phyloP scores from a whole-genome alignment of 1,284 basidiomycete species.

The Leccinum pallidistipes region DNA sequence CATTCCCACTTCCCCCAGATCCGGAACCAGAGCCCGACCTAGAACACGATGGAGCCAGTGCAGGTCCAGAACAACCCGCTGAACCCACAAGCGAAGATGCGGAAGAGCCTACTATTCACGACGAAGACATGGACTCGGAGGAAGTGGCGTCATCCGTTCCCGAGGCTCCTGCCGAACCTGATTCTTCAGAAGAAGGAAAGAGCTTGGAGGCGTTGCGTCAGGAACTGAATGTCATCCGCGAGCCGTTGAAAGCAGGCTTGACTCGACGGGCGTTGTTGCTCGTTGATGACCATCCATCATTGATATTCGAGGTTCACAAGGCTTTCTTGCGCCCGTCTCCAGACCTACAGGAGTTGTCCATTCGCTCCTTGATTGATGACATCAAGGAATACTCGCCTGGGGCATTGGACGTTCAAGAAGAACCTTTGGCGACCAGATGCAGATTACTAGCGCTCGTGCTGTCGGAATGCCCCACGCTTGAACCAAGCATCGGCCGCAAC shows the following conservation, averaged over 20 bases:
- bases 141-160: slow-evolving; percentile 21
- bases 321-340: slow-evolving; percentile 71
- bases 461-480: slow-evolving; percentile 66
- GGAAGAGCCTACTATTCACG: slow-evolving; percentile 26
- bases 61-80: slow-evolving; percentile 27
- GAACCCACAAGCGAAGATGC: slow-evolving; percentile 30
- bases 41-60: slow-evolving; percentile 37
- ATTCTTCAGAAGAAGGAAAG: slow-evolving; percentile 41
- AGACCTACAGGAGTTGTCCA: slow-evolving; percentile 59
- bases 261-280: slow-evolving; percentile 72
- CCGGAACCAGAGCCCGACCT: slow-evolving; percentile 34
- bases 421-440: slow-evolving; percentile 78
- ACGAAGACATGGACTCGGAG: slow-evolving; percentile 33
- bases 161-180: slow-evolving; percentile 8
- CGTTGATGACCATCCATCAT: slow-evolving; percentile 83
- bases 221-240: slow-evolving; percentile 68
- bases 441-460: slow-evolving; percentile 85
- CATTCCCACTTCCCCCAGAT: slow-evolving; percentile 71
- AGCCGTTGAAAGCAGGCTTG: slow-evolving; percentile 64
- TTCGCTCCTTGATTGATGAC: slow-evolving; percentile 70
- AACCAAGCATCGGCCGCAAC: slow-evolving; percentile 47
- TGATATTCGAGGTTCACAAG: slow-evolving; percentile 88
- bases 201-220: slow-evolving; percentile 59
- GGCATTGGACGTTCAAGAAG: slow-evolving; percentile 67
- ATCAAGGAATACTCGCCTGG: slow-evolving; percentile 66